A percentile compares a stretch with the other conserved stretches of the same genome.
phyloP scores from a whole-genome alignment of 176 grass and related monocot genomes.

The Triticum urartu region DNA sequence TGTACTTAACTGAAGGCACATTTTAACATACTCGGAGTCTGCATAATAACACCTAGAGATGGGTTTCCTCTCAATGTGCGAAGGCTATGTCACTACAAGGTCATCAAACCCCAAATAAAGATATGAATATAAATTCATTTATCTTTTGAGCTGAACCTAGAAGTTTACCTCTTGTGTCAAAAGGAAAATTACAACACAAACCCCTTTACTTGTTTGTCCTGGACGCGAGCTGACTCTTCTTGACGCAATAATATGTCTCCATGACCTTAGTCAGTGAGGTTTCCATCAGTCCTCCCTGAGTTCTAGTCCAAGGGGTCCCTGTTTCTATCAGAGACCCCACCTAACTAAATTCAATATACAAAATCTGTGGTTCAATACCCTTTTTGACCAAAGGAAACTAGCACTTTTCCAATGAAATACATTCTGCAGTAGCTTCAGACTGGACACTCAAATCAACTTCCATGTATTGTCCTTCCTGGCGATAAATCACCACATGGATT shows the following conservation, averaged over 20 bases:
- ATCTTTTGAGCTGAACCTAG: background rate
- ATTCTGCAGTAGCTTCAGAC: conserved; percentile 54
- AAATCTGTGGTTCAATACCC: conserved; percentile 63
- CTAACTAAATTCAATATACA: conserved; percentile 90
- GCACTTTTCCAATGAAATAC: conserved; percentile 75
- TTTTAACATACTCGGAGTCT: too few species aligned
- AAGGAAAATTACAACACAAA: background rate
- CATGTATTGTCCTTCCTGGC: conserved; percentile 67
- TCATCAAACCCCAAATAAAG: background rate
- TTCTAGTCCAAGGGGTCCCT: conserved; percentile 59
- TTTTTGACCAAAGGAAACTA: conserved; percentile 63
- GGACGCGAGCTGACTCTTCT: conserved; percentile 58
- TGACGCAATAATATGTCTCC: conserved; percentile 78
- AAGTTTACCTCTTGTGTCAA: background rate
- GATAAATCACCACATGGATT: conserved; percentile 76
- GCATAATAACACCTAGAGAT: too few species aligned
- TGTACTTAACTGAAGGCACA: background rate
- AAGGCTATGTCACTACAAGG: background rate
- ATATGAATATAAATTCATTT: conserved; percentile 14
- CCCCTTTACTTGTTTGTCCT: conserved; percentile 62
- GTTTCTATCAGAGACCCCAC: conserved; percentile 47
- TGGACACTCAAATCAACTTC: conserved; percentile 77
- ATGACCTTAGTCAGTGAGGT: conserved; percentile 17
- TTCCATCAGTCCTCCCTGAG: conserved; percentile 35
- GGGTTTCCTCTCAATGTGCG: too few species aligned